Percentiles rank a stretch among this genome's conserved stretches.
These are phyloP conservation scores for Globisporangium alternatum DNA, from an alignment of 352 stramenopile genomes.

Conservation along the genomic window DNA sequence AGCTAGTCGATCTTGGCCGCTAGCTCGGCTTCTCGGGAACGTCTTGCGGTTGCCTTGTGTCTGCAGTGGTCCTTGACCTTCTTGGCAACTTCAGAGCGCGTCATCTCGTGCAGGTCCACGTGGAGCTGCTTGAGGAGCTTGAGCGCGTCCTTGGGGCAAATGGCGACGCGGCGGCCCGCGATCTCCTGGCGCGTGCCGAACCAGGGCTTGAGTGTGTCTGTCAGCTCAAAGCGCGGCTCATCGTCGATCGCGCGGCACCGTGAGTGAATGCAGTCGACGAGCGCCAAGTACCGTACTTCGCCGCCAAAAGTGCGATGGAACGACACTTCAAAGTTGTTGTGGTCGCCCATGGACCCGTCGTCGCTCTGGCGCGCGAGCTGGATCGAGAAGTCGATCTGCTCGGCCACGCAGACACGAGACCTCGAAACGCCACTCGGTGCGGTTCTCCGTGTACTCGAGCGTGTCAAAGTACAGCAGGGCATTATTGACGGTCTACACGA, in stretches of 20 bases:
- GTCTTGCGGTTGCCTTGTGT: slow-evolving; percentile 59
- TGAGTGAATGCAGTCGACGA: slow-evolving; percentile 48
- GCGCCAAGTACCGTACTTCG: slow-evolving; percentile 47
- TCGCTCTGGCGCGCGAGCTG: slow-evolving; percentile 39
- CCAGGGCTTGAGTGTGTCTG: slow-evolving; percentile 51
- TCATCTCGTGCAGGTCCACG: slow-evolving; percentile 48
- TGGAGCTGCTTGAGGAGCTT: slow-evolving; percentile 63
- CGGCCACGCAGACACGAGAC: slow-evolving; percentile 60
- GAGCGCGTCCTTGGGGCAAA: slow-evolving; percentile 41
- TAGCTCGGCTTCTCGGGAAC: slow-evolving; percentile 19
- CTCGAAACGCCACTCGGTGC: slow-evolving; percentile 36
- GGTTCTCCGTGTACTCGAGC: slow-evolving; percentile 25
- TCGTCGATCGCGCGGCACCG: slow-evolving; percentile 54
- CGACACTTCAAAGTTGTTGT: slow-evolving; percentile 45
- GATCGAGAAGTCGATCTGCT: slow-evolving; percentile 61
- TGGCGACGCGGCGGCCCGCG: slow-evolving; percentile 37
- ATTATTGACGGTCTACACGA: slow-evolving; percentile 41
- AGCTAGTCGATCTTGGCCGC: too few species aligned
- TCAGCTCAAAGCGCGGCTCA: slow-evolving; percentile 38
- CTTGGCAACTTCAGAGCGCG: slow-evolving; percentile 61
- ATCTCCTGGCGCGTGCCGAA: slow-evolving; percentile 54
- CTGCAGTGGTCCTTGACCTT: slow-evolving; percentile 70
- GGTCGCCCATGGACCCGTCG: not conserved
- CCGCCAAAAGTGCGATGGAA: slow-evolving; percentile 49
- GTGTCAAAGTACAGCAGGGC: slow-evolving; percentile 34